phyloP scores from a whole-genome alignment of 768 basidiomycete genomes.

The Phylloporus sp. region DNA sequence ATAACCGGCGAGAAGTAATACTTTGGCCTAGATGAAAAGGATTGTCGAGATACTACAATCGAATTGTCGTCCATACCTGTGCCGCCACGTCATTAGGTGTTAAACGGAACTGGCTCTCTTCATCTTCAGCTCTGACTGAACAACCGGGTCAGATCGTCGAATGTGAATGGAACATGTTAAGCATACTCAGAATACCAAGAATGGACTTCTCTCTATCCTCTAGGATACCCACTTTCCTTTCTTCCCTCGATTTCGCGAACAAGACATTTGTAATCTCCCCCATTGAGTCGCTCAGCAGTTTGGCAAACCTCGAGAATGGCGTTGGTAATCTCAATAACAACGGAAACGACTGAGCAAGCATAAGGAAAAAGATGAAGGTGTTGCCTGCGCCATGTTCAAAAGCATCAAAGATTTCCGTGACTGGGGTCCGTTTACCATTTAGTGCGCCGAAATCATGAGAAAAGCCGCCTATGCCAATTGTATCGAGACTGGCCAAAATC shows the following conservation, averaged over 20 bases:
- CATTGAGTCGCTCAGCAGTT: slow-evolving; percentile 28
- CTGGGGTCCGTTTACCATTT: too few relatives aligned
- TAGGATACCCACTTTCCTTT: slow-evolving; percentile 25
- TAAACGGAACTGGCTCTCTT: too few relatives aligned
- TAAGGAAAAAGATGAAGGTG: slow-evolving; percentile 12
- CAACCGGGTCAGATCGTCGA: too few relatives aligned
- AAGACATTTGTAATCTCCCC: too few relatives aligned
- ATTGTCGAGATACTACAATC: too few relatives aligned
- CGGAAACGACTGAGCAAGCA: slow-evolving; percentile 32
- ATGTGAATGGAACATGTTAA: too few relatives aligned
- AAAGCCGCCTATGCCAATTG: slow-evolving; percentile 42
- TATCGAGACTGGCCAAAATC: slow-evolving; percentile 37
- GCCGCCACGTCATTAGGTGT: too few relatives aligned
- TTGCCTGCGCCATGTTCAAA: too few relatives aligned
- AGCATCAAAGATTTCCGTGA: too few relatives aligned
- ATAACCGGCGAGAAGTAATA: slow-evolving; percentile 39
- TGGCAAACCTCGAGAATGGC: slow-evolving; percentile 22
- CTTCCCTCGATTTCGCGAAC: slow-evolving; percentile 31
- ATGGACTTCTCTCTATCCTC: slow-evolving; percentile 35
- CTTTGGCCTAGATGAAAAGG: too few relatives aligned
- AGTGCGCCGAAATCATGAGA: slow-evolving; percentile 46
- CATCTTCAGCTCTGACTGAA: too few relatives aligned
- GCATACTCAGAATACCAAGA: slow-evolving; percentile 37
- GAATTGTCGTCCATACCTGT: too few relatives aligned
- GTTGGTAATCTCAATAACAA: slow-evolving; percentile 31